A percentile compares a stretch with the other conserved stretches of the same genome.
Conservation (phyloP, 225 moss, liverwort and hornwort genomes). For the Bryum argenteum region DNA sequence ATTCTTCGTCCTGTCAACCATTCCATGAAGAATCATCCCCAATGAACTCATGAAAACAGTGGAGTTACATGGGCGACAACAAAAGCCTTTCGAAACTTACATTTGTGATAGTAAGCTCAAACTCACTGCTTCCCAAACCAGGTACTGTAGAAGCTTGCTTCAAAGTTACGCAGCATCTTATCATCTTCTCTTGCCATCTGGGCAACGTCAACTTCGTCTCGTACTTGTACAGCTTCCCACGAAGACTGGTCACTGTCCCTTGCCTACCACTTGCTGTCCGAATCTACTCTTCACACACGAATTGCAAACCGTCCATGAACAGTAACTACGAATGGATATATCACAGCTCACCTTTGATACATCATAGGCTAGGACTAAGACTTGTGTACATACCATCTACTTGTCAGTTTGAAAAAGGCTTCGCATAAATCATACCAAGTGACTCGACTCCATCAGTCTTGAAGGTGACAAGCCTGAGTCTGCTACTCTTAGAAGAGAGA, state of each 20-base stretch:
- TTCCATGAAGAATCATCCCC: conserved; percentile 2
- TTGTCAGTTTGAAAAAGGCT: neutral
- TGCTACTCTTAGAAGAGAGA: conserved; percentile 55
- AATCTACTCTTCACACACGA: conserved; percentile 44
- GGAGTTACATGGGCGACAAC: conserved; percentile 4
- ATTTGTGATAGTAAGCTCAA: conserved; percentile 56
- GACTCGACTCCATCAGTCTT: conserved; percentile 61
- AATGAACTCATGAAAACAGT: conserved; percentile 1
- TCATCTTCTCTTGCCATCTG: conserved; percentile 69
- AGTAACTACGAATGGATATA: neutral
- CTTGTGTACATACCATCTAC: neutral
- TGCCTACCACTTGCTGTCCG: conserved; percentile 51
- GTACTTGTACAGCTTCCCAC: conserved; percentile 57
- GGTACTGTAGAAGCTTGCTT: conserved; percentile 43
- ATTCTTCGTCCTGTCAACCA: conserved; percentile 50
- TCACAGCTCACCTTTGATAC: conserved; percentile 1
- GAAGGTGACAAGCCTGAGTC: conserved; percentile 66
- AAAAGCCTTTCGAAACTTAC: conserved; percentile 34
- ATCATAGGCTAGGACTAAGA: neutral
- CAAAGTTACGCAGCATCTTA: conserved; percentile 45
- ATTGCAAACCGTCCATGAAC: conserved; percentile 16
- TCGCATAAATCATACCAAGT: conserved; percentile 43
- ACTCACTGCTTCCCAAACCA: conserved; percentile 46
- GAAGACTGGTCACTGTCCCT: conserved; percentile 51
- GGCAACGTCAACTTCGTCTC: conserved; percentile 65